Evolutionary conservation across 257 asterid species (phyloP), one percentile per base, ranked within the genome.

Genomic region (Solanum virginianum): DNA sequence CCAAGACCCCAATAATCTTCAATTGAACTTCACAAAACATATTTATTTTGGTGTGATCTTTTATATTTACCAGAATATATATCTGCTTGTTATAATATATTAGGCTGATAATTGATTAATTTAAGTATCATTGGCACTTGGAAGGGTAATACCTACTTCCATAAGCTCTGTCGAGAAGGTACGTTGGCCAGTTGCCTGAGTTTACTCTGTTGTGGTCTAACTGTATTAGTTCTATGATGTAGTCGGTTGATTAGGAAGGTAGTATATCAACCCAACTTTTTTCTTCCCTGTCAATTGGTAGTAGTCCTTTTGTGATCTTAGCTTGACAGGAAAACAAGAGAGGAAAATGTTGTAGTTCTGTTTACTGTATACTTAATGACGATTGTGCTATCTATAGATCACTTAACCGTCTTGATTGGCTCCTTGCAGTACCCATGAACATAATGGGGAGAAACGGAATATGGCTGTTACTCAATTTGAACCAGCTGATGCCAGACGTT

Each of bases 401-500:
- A 43, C 81, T n/a, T 81, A 74, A 57, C 65, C 22, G 65, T 43
- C 65, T 75, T 49, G 45, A 17, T 77, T 82, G 80, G 80, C 83
- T 88, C 66, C 74, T 60, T 88, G 72, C 92, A 95, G 99, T 91
- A 88, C 94, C 49, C 94, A 96, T 32, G 93, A 92, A 86, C 97
- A 96, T 85, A 90, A 94, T 82, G 99, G 97, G 63, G 97, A 89
- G 77, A 69, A 69, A 69, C 49, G 26, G 24, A 69, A 69, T 36
- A 69, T 69, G 77, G 77, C 77, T 69, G 77, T 69, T 69, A 69
- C 77, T 39, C 77, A 96, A 87, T 96, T 96, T 80, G 99, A 96
- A 88, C 99, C 99, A 84, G 99, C 98, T 70, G 99, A 96, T 90
- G 98, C 99, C n/a, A 92, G 99, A 86, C 90, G 98, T 29, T 96